Evolutionary conservation across 805 yeast genomes (phyloP), one percentile per base, ranked within the genome.

Genomic region (Schizosaccharomyces osmophilus): DNA sequence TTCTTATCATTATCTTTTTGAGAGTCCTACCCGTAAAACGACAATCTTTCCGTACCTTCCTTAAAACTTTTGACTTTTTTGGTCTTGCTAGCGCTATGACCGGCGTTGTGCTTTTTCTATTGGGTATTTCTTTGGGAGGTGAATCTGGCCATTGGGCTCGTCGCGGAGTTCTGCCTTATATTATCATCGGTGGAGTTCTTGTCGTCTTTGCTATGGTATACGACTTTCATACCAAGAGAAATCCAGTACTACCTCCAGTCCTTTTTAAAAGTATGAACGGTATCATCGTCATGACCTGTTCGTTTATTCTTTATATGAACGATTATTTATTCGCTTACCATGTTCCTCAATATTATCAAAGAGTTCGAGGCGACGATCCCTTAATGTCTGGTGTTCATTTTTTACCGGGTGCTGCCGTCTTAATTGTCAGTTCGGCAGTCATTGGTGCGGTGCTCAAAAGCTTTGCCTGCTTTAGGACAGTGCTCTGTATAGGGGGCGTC

Each of bases 101-200:
- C 4, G 78, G 79, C 0, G 65, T 76, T 59, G 78, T 79, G 5
- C 66, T 81, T 55, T 63, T 79, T 1, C 69, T 76, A 61, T 69
- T 77, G 55, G 85, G 76, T 0, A 67, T 82, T 43, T 75, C 82
- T 0, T 77, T 81, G 65, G 85, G 84, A 24, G 82, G 82, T 2
- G 68, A 70, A 45, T 72, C 75, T 41, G 75, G 69, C 65, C 70
- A 78, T 1, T 82, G 86, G 86, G 67, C 70, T 2, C 77, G 82
- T 0, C 78, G 79, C 19, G 75, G 78, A 2, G 78, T 79, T 2
- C 76, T 82, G 11, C 65, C 70, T 11, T 76, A 77, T 61, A 74
- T 82, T 61, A 69, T 78, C 6, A 51, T 81, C 41, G 82, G 83
- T 9, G 45, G 74, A 4, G 63, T 72, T 8, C 64, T 62, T 0